A percentile compares a stretch with the other conserved stretches of the same genome.
These are phyloP conservation scores for Phytophthora europaea DNA, from an alignment of 352 stramenopile genomes.

Conservation along the genomic window DNA sequence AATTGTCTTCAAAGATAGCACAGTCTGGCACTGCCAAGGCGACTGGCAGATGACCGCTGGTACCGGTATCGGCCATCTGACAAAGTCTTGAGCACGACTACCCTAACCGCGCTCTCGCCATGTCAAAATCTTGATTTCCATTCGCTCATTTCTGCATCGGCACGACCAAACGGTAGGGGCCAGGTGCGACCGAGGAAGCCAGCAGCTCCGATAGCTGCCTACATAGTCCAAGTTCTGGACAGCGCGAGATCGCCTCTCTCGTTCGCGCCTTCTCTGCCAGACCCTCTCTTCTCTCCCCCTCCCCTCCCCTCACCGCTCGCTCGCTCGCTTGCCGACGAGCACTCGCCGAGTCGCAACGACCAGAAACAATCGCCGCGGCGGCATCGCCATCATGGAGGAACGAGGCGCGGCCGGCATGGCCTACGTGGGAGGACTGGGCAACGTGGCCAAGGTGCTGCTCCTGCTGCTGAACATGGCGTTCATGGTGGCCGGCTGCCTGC, in stretches of 20 bases:
- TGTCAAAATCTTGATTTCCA: constrained; percentile 12
- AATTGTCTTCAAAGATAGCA: too few relatives aligned
- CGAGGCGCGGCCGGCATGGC: constrained; percentile 50
- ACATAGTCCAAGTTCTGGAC: too few relatives aligned
- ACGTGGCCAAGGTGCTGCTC: constrained; percentile 82
- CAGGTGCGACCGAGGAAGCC: constrained; percentile 23
- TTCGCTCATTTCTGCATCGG: constrained; percentile 20
- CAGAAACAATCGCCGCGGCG: constrained; percentile 23
- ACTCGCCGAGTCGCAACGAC: constrained; percentile 18
- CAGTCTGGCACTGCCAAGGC: too few relatives aligned
- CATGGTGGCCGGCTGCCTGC: constrained; percentile 76
- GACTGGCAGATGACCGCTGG: too few relatives aligned
- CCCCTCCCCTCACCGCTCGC: not conserved
- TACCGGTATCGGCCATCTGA: too few relatives aligned
- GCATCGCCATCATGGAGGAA: constrained; percentile 60
- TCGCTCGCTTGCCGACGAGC: not conserved
- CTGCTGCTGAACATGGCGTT: constrained; percentile 90
- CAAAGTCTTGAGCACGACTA: not conserved
- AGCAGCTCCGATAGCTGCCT: not conserved
- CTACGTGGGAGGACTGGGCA: constrained; percentile 65
- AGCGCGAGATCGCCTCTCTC: not conserved
- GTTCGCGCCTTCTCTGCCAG: constrained; percentile 1
- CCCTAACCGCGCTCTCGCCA: constrained; percentile 2
- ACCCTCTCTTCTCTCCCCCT: constrained; percentile 14
- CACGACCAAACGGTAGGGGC: constrained; percentile 24